phyloP scores from a whole-genome alignment of 306 rosid species.

The Dalbergia cochinchinensis region DNA sequence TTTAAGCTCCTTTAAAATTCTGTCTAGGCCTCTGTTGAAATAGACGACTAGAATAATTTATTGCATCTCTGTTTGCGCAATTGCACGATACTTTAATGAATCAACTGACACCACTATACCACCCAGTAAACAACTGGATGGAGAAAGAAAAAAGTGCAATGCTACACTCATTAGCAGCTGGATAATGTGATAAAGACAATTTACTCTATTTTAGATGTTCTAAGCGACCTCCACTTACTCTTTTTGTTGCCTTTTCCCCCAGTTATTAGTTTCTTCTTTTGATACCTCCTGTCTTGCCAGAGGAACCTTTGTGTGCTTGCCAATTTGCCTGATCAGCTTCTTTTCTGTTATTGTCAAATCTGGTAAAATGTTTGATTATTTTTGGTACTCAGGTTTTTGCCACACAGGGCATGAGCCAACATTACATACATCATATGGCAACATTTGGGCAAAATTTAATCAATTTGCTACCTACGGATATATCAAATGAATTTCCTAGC shows the following conservation, averaged over 20 bases:
- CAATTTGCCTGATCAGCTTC: conserved; percentile 6
- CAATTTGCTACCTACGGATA: conserved; percentile 74
- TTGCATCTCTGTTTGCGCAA: neutral
- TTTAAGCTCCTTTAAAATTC: neutral
- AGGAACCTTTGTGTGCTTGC: neutral
- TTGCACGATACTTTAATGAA: neutral
- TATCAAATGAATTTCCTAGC: conserved; percentile 79
- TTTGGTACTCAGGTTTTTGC: conserved; percentile 69
- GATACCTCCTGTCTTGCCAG: conserved; percentile 9
- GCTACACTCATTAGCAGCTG: neutral
- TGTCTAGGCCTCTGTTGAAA: neutral
- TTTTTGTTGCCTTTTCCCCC: conserved; percentile 27
- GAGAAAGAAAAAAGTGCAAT: neutral
- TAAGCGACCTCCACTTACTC: neutral
- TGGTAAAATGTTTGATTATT: conserved; percentile 34
- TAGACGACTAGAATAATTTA: neutral
- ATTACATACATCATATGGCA: conserved; percentile 87
- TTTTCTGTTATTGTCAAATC: conserved; percentile 28
- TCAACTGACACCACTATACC: neutral
- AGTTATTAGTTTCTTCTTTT: conserved; percentile 9
- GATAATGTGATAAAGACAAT: conserved; percentile 6
- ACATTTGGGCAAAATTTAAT: conserved; percentile 68
- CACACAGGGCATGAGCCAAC: conserved; percentile 61
- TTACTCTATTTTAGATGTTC: conserved; percentile 32
- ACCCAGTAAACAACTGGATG: conserved; percentile 1